These are phyloP conservation scores for Fusarium sp. DNA, from an alignment of 2,329 filamentous ascomycete species.

Conservation along the genomic window DNA sequence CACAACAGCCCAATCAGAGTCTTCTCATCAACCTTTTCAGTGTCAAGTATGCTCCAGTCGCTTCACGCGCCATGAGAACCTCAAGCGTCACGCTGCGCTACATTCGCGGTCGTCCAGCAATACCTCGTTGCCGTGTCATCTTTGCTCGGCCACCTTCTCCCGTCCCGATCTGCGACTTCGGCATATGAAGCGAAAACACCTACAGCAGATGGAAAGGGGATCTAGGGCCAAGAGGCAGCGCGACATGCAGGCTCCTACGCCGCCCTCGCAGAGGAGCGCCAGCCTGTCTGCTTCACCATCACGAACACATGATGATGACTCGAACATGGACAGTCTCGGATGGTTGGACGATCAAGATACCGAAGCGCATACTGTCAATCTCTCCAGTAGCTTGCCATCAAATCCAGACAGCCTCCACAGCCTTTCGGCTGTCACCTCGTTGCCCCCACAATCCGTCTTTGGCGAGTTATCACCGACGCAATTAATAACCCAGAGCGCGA, in stretches of 20 bases:
- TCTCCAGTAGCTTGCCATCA: too few species aligned
- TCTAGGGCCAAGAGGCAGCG: background rate
- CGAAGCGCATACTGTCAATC: too few species aligned
- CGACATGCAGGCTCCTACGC: constrained; percentile 11
- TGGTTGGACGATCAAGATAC: too few species aligned
- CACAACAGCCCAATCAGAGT: background rate
- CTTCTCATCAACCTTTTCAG: constrained; percentile 55
- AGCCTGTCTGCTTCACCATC: too few species aligned
- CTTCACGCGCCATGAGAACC: constrained; percentile 45
- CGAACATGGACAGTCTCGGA: too few species aligned
- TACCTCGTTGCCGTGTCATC: constrained; percentile 52
- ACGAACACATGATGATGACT: too few species aligned
- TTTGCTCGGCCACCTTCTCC: constrained; percentile 57
- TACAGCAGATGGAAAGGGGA: constrained; percentile 35
- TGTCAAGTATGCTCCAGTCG: constrained; percentile 54
- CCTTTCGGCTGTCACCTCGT: too few species aligned
- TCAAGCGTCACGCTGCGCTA: constrained; percentile 56
- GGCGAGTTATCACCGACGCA: too few species aligned
- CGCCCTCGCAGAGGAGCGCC: constrained; percentile 1
- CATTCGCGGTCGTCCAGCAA: constrained; percentile 53
- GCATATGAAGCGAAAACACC: constrained; percentile 59
- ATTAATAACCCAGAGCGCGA: too few species aligned
- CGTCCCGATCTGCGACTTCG: constrained; percentile 56
- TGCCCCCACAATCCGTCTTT: background rate
- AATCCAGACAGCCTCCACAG: too few species aligned